These are phyloP conservation scores for Staphylotrichum tortipilum DNA, from an alignment of 495 filamentous ascomycete genomes.

Conservation along the genomic window DNA sequence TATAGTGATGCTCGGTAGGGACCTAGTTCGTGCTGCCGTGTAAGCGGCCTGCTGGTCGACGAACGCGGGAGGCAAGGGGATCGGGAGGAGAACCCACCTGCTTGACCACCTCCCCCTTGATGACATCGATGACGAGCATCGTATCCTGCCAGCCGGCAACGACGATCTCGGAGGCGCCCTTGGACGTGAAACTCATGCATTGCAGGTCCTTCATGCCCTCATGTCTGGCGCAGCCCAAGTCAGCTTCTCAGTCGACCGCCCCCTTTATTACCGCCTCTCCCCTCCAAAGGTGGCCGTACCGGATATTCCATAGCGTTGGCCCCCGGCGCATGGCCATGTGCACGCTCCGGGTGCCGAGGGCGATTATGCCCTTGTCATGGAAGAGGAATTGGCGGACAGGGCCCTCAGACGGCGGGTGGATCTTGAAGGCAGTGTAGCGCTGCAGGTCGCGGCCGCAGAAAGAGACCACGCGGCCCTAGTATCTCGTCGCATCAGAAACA, in stretches of 20 bases:
- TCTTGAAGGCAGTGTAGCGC: slow-evolving; percentile 61
- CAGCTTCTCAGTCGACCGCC: too few relatives aligned
- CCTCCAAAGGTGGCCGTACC: slow-evolving; percentile 32
- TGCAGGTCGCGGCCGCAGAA: slow-evolving; percentile 77
- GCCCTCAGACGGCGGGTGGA: slow-evolving; percentile 58
- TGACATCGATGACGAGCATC: slow-evolving; percentile 86
- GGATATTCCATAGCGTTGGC: slow-evolving; percentile 75
- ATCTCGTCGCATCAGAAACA: not conserved
- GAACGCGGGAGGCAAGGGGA: not conserved
- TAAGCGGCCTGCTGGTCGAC: not conserved
- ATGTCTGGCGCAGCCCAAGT: slow-evolving; percentile 38
- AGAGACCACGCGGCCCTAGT: slow-evolving; percentile 72
- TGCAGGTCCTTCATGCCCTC: slow-evolving; percentile 71
- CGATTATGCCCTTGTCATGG: slow-evolving; percentile 77
- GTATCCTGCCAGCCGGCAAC: slow-evolving; percentile 75
- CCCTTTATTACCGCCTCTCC: too few relatives aligned
- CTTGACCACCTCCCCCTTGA: slow-evolving; percentile 72
- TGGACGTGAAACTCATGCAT: slow-evolving; percentile 91
- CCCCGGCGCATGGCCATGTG: slow-evolving; percentile 80
- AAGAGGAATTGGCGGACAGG: slow-evolving; percentile 72
- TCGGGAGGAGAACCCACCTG: slow-evolving; percentile 35
- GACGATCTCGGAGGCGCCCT: slow-evolving; percentile 69
- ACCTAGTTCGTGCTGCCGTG: slow-evolving; percentile 44
- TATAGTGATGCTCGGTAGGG: slow-evolving; percentile 65
- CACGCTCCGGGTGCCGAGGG: slow-evolving; percentile 64